These are phyloP conservation scores for Daedaleopsis nitida DNA, from an alignment of 768 basidiomycete genomes.

Conservation along the genomic window DNA sequence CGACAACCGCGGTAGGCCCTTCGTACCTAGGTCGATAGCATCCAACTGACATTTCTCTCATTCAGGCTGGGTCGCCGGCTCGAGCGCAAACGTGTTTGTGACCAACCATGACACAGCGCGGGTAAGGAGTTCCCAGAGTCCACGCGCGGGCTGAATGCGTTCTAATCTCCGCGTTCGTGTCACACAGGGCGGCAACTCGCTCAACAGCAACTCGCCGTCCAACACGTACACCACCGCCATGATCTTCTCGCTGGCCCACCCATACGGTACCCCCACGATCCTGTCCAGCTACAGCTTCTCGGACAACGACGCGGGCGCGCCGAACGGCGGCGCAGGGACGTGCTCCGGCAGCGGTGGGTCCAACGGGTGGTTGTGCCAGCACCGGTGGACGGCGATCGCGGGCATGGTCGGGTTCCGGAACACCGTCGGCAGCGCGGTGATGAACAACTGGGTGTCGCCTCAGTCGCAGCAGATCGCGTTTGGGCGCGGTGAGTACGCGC, in stretches of 20 bases:
- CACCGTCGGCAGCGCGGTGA: constrained; percentile 49
- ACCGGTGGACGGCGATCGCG: constrained; percentile 56
- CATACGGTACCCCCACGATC: constrained; percentile 67
- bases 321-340: constrained; percentile 58
- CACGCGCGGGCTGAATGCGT: background rate
- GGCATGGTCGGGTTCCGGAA: constrained; percentile 68
- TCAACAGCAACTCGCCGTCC: constrained; percentile 62
- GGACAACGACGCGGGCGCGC: constrained; percentile 55
- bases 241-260: constrained; percentile 67
- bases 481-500: constrained; percentile 49
- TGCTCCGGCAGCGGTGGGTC: constrained; percentile 52
- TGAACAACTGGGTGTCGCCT: constrained; percentile 62
- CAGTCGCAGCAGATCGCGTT: constrained; percentile 65
- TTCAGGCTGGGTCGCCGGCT: constrained; percentile 59
- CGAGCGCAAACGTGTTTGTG: constrained; percentile 63
- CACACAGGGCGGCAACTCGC: constrained; percentile 48
- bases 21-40: background rate
- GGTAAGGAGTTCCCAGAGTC: constrained; percentile 23
- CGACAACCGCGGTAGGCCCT: constrained; percentile 45
- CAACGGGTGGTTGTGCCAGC: constrained; percentile 71
- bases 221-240: constrained; percentile 63
- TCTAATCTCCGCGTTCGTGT: background rate
- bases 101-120: constrained; percentile 74
- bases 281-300: constrained; percentile 59
- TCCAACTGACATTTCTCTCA: background rate